Evolutionary conservation across 345 rosid species (phyloP).

Genomic region (Rhodamnia argentea): DNA sequence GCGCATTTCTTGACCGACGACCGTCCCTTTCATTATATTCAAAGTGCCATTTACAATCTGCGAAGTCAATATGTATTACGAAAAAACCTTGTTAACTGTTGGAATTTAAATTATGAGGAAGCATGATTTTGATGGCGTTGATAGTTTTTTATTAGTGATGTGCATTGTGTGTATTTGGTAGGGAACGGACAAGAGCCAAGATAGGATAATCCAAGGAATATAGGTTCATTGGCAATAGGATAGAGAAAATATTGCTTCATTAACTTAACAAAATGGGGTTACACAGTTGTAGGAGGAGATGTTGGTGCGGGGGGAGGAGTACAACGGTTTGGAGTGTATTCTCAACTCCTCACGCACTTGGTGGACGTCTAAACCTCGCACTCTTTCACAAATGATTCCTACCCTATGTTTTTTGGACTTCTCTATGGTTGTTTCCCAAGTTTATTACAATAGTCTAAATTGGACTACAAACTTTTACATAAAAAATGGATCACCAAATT

Average conservation of each 20-base stretch:
- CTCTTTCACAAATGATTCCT: not conserved
- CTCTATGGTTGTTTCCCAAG: too few species aligned
- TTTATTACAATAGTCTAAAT: too few species aligned
- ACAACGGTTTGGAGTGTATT: too few species aligned
- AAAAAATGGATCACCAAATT: too few species aligned
- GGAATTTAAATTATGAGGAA: too few species aligned
- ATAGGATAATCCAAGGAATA: not conserved
- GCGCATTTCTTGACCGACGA: not conserved
- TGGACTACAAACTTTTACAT: too few species aligned
- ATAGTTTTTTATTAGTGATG: too few species aligned
- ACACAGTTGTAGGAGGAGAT: not conserved
- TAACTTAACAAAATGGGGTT: not conserved
- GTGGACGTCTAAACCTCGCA: too few species aligned
- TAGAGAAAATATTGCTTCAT: too few species aligned
- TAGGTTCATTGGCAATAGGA: not conserved
- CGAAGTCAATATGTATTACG: not conserved
- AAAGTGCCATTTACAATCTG: not conserved
- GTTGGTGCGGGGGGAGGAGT: fast-evolving
- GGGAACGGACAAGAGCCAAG: too few species aligned
- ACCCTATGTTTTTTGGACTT: not conserved
- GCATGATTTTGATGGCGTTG: too few species aligned
- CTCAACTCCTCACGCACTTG: not conserved
- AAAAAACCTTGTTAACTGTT: not conserved
- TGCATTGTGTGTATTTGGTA: too few species aligned
- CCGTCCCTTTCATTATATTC: not conserved